Base-by-base conservation (phyloP, 805 yeast species). In the Brettanomyces nanus region DNA sequence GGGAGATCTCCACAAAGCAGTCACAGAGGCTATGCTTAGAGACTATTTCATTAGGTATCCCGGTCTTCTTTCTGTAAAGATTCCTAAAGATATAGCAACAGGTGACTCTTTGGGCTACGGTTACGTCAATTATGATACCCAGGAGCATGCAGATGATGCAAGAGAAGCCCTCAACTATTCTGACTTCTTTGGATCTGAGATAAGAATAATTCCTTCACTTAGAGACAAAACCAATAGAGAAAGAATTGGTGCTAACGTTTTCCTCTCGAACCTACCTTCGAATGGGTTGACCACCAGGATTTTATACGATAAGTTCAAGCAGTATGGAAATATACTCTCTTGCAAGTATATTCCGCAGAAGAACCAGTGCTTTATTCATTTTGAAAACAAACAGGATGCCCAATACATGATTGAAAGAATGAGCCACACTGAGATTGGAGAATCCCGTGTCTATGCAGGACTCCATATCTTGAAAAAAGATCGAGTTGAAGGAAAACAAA, bases 101-200 rank as follows among this genome's bases (percentile, higher is more conserved):
- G 71, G 71, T 19, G 59, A 66, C 35, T 73, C 87, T 1, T 59
- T 85, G 40, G 82, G 86, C 3, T 80, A 82, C 56, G 92, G 86
- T 0, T 83, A 81, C 53, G 77, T 81, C 15, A 80, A 82, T 40
- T 80, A 79, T 52, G 57, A 59, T 6, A 58, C 54, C 4, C 63
- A 64, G 31, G 49, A 57, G 7, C 80, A 73, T 37, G 85, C 85
- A 0, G 66, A 66, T 28, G 38, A 41, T 25, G 86, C 85, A 3
- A 62, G 74, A 34, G 77, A 72, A 33, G 66, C 71, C 7, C 68
- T 78, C 58, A 81, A 77, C 53, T 74, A 71, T 46, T 62, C 63
- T 3, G 47, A 47, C 0, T 45, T 74, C 0, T 44, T 53, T 19
- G 61, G 56, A 11, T 61, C 62, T 19, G 80, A 73, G 42, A 62